Base-by-base conservation (phyloP, 2,329 filamentous ascomycete species). In the Chaetomiaceae sp. region DNA sequence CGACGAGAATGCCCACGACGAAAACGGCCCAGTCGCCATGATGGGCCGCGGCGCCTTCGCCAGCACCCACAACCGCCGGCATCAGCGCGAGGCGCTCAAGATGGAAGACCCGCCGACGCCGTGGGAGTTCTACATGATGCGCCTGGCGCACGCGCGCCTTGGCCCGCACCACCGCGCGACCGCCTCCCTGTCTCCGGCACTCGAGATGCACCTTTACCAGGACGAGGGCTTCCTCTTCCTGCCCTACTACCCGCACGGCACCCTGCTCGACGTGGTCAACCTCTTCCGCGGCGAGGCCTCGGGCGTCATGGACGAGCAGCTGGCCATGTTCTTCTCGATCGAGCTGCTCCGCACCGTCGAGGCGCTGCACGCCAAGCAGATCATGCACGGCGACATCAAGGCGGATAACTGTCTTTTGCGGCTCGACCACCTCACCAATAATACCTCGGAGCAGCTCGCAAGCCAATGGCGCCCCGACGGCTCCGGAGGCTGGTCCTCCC, bases 101-200 rank as follows among this genome's bases (percentile, higher is more conserved):
- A 91, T 96, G 83, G 94, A 99, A 72, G 82, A 87, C 29, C 90
- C 91, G 0, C 89, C 92, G 0, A 87, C 85, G 4, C 79, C 88
- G 0, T 99, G 94, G 94, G 94, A 99, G 67, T 99, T 97, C 66
- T 88, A 96, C 71, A 95, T 99, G 70, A 90, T 97, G 75, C 86
- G 89, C 1, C 82, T 90, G 51, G 84, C 88, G 1, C 89, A 92
- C 59, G 75, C 81, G 20, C 87, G 94, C 1, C 77, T 99, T 0
- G 87, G 85, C 0, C 78, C 85, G 1, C 81, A 80, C 27, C 74
- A 87, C 55, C 84, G 92, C 14, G 86, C 87, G 0, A 79, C 83
- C 1, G 84, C 89, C 3, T 95, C 89, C 14, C 78, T 99, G 54
- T 83, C 95, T 1, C 80, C 84, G 34, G 92, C 88, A 0, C 88